Evolutionary conservation across 768 basidiomycete genomes (phyloP), one percentile per base, ranked within the genome.

Genomic region (Mycena galopus): DNA sequence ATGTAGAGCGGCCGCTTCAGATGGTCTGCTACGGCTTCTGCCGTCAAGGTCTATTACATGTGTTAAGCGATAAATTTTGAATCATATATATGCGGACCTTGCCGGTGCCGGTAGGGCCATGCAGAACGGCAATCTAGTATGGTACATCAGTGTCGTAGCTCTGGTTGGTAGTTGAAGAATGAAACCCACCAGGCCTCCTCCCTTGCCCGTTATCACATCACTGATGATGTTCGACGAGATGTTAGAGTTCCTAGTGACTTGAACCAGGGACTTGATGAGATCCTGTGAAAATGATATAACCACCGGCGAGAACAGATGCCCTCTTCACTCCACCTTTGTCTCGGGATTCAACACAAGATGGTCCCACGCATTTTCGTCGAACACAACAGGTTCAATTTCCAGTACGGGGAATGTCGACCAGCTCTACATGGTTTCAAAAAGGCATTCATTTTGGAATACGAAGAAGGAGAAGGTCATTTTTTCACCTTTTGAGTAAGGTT

Each of bases 401-500:
- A 10, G 19, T 2, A 70, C 69, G 21, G 30, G 35, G n/a, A 70
- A 70, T 64, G 23, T 16, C 5, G 69, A 57, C 69, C 69, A 65
- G n/a, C 47, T 47, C 67, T 68, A 39, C 44, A 61, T 29, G 39
- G 37, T 61, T 58, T 58, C 57, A 58, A 58, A 58, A 58, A 58
- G 32, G 30, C 23, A 44, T 44, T 27, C 21, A 61, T 42, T 42
- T 42, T 42, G 8, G 39, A 42, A 42, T 42, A 42, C 39, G 16
- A 42, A 11, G 39, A 42, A 42, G 10, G 39, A 42, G 39, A 42
- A 42, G 16, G 39, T 42, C 39, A 62, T 77, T 23, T 37, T 10
- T 32, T 82, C 67, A 85, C 80, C 82, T 67, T 77, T 85, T 85
- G 61, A 77, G 76, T 65, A 51, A 86, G 75, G 73, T 83, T 81